Percentiles rank a stretch among this genome's conserved stretches.
Evolutionary conservation across 2,329 filamentous ascomycete species (phyloP).

Genomic region (Epicoccum sorghinum): DNA sequence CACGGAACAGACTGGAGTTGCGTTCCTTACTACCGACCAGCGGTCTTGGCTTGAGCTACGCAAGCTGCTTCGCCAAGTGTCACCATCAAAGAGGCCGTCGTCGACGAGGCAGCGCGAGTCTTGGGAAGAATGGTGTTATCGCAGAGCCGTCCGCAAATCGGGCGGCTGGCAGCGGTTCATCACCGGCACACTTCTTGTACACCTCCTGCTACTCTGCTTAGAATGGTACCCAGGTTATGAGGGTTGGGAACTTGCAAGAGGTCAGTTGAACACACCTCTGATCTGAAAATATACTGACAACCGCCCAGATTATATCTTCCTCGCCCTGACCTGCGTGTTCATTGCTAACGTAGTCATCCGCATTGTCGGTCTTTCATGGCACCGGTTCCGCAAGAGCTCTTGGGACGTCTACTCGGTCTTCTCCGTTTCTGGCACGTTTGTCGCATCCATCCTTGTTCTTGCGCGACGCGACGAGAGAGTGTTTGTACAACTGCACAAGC

Average conservation of each 20-base stretch:
- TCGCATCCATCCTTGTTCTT: slow-evolving; percentile 79
- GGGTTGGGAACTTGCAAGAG: slow-evolving; percentile 72
- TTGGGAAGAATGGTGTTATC: slow-evolving; percentile 95
- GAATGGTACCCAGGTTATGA: slow-evolving; percentile 81
- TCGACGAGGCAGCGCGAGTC: slow-evolving; percentile 71
- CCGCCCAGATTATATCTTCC: slow-evolving; percentile 71
- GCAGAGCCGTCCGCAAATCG: slow-evolving; percentile 89
- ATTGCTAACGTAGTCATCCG: slow-evolving; percentile 82
- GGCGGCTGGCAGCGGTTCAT: slow-evolving; percentile 88
- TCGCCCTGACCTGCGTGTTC: slow-evolving; percentile 82
- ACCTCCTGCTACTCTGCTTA: slow-evolving; percentile 80
- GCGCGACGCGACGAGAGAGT: slow-evolving; percentile 60
- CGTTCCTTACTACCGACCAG: slow-evolving; percentile 93
- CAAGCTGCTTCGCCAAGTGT: slow-evolving; percentile 89
- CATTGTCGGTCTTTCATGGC: slow-evolving; percentile 88
- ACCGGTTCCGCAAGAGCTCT: slow-evolving; percentile 86
- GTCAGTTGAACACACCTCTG: slow-evolving; percentile 39
- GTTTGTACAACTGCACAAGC: slow-evolving; percentile 88
- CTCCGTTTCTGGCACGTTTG: slow-evolving; percentile 78
- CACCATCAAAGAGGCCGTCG: slow-evolving; percentile 90
- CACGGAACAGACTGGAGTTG: slow-evolving; percentile 96
- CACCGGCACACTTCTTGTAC: slow-evolving; percentile 78
- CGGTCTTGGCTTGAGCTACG: slow-evolving; percentile 95
- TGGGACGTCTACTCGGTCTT: slow-evolving; percentile 93
- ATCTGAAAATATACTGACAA: slow-evolving; percentile 22